A percentile compares a stretch with the other conserved stretches of the same genome.
phyloP scores from a whole-genome alignment of 2,329 filamentous ascomycete species.

The Gnomoniopsis sp. region DNA sequence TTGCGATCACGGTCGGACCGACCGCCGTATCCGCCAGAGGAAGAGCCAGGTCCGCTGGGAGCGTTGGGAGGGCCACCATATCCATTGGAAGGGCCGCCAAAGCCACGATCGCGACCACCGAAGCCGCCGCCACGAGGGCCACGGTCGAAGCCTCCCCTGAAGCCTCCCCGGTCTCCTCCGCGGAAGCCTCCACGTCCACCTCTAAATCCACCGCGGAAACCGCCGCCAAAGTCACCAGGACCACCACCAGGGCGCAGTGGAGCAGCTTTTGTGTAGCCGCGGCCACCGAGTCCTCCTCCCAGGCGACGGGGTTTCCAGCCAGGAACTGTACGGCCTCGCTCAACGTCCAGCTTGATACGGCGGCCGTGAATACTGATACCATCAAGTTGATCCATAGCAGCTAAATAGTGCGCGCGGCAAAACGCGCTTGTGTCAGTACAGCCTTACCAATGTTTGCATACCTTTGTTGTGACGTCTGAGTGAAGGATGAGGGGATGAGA shows the following conservation, averaged over 20 bases:
- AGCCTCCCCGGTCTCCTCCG: constrained; percentile 35
- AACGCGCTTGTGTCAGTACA: constrained; percentile 66
- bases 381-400: constrained; percentile 83
- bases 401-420: constrained; percentile 61
- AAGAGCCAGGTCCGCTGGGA: constrained; percentile 57
- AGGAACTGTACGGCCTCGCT: constrained; percentile 89
- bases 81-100: constrained; percentile 46
- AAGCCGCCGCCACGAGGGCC: constrained; percentile 50
- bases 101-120: constrained; percentile 43
- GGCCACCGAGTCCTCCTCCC: constrained; percentile 86
- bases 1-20: constrained; percentile 30
- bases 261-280: constrained; percentile 84
- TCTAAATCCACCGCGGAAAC: constrained; percentile 51
- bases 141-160: constrained; percentile 51
- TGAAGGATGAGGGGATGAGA: constrained; percentile 33
- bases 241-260: constrained; percentile 60
- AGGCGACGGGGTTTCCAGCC: constrained; percentile 91
- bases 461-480: constrained; percentile 24
- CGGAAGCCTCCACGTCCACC: constrained; percentile 38
- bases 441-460: constrained; percentile 50
- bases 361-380: constrained; percentile 90
- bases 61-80: constrained; percentile 39
- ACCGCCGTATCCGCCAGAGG: constrained; percentile 45
- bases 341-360: constrained; percentile 90
- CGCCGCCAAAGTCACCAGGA: constrained; percentile 51